Base-by-base conservation (phyloP, 495 filamentous ascomycete genomes). In the Penicillium samsonianum region DNA sequence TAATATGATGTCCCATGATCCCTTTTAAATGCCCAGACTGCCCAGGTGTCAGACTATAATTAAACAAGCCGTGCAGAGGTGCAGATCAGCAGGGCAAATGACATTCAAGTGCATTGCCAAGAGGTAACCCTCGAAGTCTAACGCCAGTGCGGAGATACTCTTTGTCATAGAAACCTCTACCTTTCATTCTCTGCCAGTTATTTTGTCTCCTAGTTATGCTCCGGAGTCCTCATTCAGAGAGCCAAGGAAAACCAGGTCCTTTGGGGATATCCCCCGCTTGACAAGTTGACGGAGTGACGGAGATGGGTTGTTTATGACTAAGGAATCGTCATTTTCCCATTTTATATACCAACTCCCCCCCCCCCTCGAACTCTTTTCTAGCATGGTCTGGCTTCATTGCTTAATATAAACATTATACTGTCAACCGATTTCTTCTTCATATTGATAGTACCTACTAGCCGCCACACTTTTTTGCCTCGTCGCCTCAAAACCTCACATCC, bases 141-240 rank as follows among this genome's bases (percentile, higher is more conserved):
- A 30, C 35, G 31, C 43, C 38, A 30, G n/a, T 56, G 31, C 22
- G 54, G 54, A 50, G 45, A 50, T 57, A 42, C 35, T 48, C 44
- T 57, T 28, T 50, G 54, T 57, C 54, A 57, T 57, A 57, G 54
- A 57, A 57, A 57, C 23, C n/a, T 20, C 31, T 8, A n/a, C 41
- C 51, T 5, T 25, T 44, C 26, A 54, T 54, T 45, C 17, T 25
- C 31, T 31, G 28, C 23, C n/a, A 5, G 16, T 40, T 11, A 16
- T n/a, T 12, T 50, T 22, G 16, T 33, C 10, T 33, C 30, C 30
- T 28, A 37, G 11, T 37, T 38, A 33, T 35, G 45, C 17, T 33
- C 17, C 41, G 30, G 25, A 9, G 14, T 25, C 38, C 25, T 53
- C 41, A 10, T 45, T 41, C 1, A 45, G 28, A 9, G 30, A 33